Evolutionary conservation across 2,329 filamentous ascomycete genomes (phyloP).

Genomic region (Aspergillus sergii): DNA sequence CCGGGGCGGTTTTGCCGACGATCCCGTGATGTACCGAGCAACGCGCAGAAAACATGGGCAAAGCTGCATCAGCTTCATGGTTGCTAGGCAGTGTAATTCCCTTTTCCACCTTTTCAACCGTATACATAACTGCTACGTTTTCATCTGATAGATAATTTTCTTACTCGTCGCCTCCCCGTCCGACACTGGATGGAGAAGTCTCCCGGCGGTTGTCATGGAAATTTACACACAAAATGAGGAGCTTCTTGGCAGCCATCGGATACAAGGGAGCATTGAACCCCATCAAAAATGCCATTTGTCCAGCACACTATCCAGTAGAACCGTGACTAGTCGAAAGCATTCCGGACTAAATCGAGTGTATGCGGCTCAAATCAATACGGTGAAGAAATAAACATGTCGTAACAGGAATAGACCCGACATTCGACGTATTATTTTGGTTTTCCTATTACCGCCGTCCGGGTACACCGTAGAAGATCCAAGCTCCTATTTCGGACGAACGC

Average conservation of each 20-base stretch:
- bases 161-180: slow-evolving; percentile 1
- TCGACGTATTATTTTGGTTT: neutral
- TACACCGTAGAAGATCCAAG: neutral
- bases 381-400: neutral
- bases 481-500: slow-evolving; percentile 16
- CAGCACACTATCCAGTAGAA: neutral
- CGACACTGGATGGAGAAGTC: neutral
- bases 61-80: neutral
- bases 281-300: slow-evolving; percentile 5
- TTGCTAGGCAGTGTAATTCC: slow-evolving; percentile 1
- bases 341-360: neutral
- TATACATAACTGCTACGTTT: neutral
- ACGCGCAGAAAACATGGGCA: slow-evolving; percentile 12
- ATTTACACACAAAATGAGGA: slow-evolving; percentile 29
- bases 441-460: neutral
- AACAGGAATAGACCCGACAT: neutral
- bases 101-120: neutral
- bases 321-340: slow-evolving; percentile 1
- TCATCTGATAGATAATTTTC: neutral
- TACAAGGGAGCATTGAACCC: slow-evolving; percentile 15
- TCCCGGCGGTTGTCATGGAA: slow-evolving; percentile 18
- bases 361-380: neutral
- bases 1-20: slow-evolving; percentile 48
- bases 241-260: slow-evolving; percentile 27
- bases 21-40: slow-evolving; percentile 46